Percentiles rank a stretch among this genome's conserved stretches.
These are phyloP conservation scores for Penicillium concentricum DNA, from an alignment of 2,329 filamentous ascomycete species.

Conservation along the genomic window DNA sequence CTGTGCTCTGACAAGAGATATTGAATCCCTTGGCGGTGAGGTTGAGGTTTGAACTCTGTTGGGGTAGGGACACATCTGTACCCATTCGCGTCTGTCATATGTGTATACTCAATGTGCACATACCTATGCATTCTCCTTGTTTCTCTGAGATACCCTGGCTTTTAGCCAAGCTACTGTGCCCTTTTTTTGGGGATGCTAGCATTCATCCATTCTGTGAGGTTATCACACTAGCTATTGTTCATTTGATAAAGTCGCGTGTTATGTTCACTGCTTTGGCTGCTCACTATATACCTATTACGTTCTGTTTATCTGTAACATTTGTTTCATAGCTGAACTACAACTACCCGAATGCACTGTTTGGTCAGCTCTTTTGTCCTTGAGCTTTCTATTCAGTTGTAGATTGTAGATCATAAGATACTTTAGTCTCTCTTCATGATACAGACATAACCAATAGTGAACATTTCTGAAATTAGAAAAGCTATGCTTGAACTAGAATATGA, in stretches of 20 bases:
- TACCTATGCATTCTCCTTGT: conserved; percentile 7
- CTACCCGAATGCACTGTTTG: not conserved
- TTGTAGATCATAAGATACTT: not conserved
- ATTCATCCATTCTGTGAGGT: not conserved
- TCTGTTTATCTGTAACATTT: not conserved
- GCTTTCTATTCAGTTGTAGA: not conserved
- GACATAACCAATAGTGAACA: not conserved
- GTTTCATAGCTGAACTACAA: not conserved
- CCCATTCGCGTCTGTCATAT: not conserved
- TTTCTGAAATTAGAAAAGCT: conserved; percentile 2
- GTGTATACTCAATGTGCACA: conserved; percentile 10
- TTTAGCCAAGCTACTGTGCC: not conserved
- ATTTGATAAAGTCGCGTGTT: not conserved
- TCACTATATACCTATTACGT: not conserved
- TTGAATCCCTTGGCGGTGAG: conserved; percentile 32
- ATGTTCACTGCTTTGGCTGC: not conserved
- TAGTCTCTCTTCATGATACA: not conserved
- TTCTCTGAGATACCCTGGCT: conserved; percentile 13
- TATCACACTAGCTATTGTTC: not conserved
- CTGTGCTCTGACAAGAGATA: conserved; percentile 37
- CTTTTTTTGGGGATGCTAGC: not conserved
- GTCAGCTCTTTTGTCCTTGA: not conserved
- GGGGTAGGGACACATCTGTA: not conserved
- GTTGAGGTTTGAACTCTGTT: conserved; percentile 11
- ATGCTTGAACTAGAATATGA: conserved; percentile 10